These are phyloP conservation scores for Chaetomidium leptoderma DNA, from an alignment of 495 filamentous ascomycete genomes.

Conservation along the genomic window DNA sequence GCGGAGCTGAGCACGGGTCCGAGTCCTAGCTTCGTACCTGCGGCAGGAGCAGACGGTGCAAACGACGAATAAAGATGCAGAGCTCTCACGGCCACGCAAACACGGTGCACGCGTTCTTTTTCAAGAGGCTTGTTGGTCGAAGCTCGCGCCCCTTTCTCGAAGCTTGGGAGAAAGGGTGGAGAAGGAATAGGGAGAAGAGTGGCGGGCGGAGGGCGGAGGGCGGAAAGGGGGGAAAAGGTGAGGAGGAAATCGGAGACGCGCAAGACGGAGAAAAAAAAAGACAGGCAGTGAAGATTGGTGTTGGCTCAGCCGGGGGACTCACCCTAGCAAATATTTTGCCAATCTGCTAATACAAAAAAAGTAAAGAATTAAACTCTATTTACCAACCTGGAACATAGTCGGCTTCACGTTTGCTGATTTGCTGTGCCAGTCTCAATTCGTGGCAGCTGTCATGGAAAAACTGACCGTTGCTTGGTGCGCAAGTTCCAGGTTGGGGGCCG, in stretches of 20 bases:
- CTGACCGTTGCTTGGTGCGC: no score
- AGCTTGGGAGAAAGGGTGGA: conserved; percentile 20
- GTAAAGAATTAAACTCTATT: no score
- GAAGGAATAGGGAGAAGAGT: conserved; percentile 12
- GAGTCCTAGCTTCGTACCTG: conserved; percentile 15
- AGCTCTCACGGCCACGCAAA: not conserved
- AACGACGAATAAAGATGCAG: not conserved
- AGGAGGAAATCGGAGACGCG: conserved; percentile 23
- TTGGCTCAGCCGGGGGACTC: not conserved
- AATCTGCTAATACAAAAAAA: no score
- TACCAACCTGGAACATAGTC: no score
- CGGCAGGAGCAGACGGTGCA: conserved; percentile 4
- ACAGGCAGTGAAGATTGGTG: not conserved
- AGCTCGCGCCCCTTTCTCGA: conserved; percentile 20
- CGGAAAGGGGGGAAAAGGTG: conserved; percentile 19
- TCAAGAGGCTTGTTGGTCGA: not conserved
- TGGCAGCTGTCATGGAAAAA: no score
- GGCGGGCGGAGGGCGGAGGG: conserved; percentile 14
- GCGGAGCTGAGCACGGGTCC: conserved; percentile 22
- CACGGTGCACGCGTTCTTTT: conserved; percentile 6
- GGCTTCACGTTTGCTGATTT: no score
- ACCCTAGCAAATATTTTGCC: no score
- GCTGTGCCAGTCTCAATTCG: no score
- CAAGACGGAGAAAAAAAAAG: conserved; percentile 3
- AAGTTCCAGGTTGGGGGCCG: not conserved